Percentiles rank a stretch among this genome's conserved stretches.
These are phyloP conservation scores for Spinellus fusiger DNA, from an alignment of 192 early-diverging fungal species.

Conservation along the genomic window DNA sequence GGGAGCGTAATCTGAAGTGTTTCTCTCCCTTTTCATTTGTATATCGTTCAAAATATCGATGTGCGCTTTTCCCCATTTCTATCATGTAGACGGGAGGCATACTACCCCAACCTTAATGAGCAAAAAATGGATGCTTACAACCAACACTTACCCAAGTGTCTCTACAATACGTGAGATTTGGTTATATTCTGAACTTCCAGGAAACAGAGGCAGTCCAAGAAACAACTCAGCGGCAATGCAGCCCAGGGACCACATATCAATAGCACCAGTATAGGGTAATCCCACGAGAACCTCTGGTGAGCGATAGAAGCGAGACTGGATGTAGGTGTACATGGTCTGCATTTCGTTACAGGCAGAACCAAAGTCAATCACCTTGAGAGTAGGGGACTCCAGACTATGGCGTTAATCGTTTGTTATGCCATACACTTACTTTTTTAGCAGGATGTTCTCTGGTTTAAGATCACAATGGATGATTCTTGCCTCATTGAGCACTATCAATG, in stretches of 20 bases:
- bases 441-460: constrained; percentile 96
- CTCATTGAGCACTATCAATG: constrained; percentile 78
- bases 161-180: constrained; percentile 93
- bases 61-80: constrained; percentile 84
- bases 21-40: constrained; percentile 25
- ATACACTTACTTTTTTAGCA: constrained; percentile 70
- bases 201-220: constrained; percentile 91
- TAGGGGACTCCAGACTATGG: constrained; percentile 75
- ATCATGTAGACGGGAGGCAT: constrained; percentile 88
- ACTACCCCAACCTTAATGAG: constrained; percentile 14
- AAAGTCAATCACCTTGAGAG: constrained; percentile 98
- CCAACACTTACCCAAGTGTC: constrained; percentile 66
- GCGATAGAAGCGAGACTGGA: constrained; percentile 96
- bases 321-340: constrained; percentile 95
- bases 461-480: constrained; percentile 96
- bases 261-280: constrained; percentile 84
- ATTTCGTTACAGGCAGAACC: constrained; percentile 96
- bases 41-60: constrained; percentile 79
- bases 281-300: constrained; percentile 94
- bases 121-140: not conserved
- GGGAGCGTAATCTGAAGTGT: constrained; percentile 66
- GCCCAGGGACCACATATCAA: constrained; percentile 99
- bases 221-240: constrained; percentile 98
- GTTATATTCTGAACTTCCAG: constrained; percentile 94
- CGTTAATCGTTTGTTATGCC: not conserved